Percentiles rank a stretch among this genome's conserved stretches.
phyloP scores from a whole-genome alignment of 2,329 filamentous ascomycete genomes.

The Colletotrichum coccodes region DNA sequence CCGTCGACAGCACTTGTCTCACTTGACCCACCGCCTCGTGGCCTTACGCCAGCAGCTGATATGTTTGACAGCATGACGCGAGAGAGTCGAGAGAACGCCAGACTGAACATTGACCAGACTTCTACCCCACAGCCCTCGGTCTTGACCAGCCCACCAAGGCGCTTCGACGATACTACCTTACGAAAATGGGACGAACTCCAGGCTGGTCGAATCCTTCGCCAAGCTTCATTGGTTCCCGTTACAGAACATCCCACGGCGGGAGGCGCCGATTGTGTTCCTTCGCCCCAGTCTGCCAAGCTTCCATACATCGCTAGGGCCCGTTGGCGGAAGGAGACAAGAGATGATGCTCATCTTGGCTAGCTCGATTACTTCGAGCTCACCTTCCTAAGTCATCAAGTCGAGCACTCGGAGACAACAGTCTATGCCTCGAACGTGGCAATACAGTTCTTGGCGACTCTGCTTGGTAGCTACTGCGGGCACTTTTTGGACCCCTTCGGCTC shows the following conservation, averaged over 20 bases:
- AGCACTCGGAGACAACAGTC: not conserved
- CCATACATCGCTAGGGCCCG: not conserved
- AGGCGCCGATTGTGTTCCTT: not conserved
- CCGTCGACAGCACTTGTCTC: not conserved
- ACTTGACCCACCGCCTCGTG: not conserved
- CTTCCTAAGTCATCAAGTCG: not conserved
- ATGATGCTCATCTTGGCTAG: not conserved
- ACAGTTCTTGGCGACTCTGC: not conserved
- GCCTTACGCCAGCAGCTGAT: not conserved
- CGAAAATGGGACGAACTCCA: not conserved
- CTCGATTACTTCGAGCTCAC: not conserved
- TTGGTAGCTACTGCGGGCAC: not conserved
- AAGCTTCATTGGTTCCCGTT: not conserved
- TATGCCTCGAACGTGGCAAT: not conserved
- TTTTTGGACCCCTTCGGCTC: not conserved
- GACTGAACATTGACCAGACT: not conserved
- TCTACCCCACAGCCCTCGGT: not conserved
- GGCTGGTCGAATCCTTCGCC: not conserved
- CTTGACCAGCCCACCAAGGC: not conserved
- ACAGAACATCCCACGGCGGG: not conserved
- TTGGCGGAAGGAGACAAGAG: not conserved
- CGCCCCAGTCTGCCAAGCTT: not conserved
- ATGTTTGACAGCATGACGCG: not conserved
- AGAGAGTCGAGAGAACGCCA: not conserved
- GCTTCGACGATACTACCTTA: not conserved